Percentiles rank a stretch among this genome's conserved stretches.
phyloP scores from a whole-genome alignment of 129 eudicot genomes.

The Apium graveolens region DNA sequence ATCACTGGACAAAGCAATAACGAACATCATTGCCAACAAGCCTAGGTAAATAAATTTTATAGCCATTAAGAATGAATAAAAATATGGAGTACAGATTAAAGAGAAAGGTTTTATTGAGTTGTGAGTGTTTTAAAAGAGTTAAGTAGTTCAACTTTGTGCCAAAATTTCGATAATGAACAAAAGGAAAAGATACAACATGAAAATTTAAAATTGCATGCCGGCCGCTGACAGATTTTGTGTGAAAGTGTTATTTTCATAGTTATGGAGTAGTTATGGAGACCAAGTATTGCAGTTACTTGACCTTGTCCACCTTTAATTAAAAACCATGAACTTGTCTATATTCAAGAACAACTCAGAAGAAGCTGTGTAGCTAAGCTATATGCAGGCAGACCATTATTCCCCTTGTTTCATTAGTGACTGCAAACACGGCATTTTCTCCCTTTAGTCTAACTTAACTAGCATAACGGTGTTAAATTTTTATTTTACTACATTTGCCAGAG shows the following conservation, averaged over 20 bases:
- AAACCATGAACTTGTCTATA: not conserved
- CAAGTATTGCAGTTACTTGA: not conserved
- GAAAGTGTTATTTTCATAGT: not conserved
- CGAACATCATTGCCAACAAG: not conserved
- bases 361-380: not conserved
- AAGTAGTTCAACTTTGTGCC: not conserved
- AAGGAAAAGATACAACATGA: not conserved
- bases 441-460: no score
- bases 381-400: not conserved
- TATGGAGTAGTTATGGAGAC: not conserved
- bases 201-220: not conserved
- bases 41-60: not conserved
- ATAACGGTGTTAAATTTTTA: no score
- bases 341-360: not conserved
- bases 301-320: not conserved
- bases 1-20: not conserved
- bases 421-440: no score
- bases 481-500: no score
- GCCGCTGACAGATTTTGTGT: not conserved
- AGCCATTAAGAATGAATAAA: not conserved
- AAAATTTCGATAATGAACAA: not conserved
- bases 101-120: not conserved
- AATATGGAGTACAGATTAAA: not conserved
- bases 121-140: not conserved
- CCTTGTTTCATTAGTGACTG: no score